phyloP scores from a whole-genome alignment of 345 rosid species.

The Aquilaria malaccensis region DNA sequence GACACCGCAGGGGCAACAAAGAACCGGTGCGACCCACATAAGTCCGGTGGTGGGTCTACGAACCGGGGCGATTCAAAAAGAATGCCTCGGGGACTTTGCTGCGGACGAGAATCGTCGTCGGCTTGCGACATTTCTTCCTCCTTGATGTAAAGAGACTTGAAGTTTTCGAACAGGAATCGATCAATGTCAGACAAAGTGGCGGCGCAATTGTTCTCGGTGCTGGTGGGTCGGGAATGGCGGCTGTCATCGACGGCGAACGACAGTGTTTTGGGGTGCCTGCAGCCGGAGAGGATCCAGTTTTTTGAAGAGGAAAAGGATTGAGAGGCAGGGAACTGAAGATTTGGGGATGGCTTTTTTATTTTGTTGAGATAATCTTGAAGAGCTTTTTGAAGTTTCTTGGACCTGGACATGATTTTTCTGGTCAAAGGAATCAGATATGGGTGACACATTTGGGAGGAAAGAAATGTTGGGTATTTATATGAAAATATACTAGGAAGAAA shows the following conservation, averaged over 20 bases:
- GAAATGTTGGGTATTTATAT: too few species aligned
- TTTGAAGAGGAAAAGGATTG: slow-evolving; percentile 30
- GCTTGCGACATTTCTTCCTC: slow-evolving; percentile 21
- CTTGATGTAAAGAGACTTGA: slow-evolving; percentile 59
- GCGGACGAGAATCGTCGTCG: slow-evolving; percentile 12
- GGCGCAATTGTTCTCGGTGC: slow-evolving; percentile 17
- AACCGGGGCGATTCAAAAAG: slow-evolving; percentile 33
- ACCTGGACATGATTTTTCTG: slow-evolving; percentile 57
- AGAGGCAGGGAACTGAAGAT: slow-evolving; percentile 24
- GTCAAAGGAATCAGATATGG: background rate
- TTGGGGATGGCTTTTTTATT: slow-evolving; percentile 40
- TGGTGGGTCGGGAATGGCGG: slow-evolving; percentile 9
- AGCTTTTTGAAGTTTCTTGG: slow-evolving; percentile 54
- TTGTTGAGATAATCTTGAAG: slow-evolving; percentile 54
- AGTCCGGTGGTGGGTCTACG: slow-evolving; percentile 19
- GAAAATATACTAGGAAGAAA: too few species aligned
- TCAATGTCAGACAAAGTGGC: slow-evolving; percentile 81
- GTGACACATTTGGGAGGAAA: too few species aligned
- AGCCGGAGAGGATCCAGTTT: slow-evolving; percentile 40
- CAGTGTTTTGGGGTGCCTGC: slow-evolving; percentile 58
- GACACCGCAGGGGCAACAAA: slow-evolving; percentile 38
- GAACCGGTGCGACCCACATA: slow-evolving; percentile 37
- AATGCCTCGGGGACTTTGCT: background rate
- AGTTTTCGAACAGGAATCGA: slow-evolving; percentile 73
- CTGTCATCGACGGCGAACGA: slow-evolving; percentile 36